A percentile compares a stretch with the other conserved stretches of the same genome.
phyloP scores from a whole-genome alignment of 2,329 filamentous ascomycete genomes.

The Penicillium oxalicum region DNA sequence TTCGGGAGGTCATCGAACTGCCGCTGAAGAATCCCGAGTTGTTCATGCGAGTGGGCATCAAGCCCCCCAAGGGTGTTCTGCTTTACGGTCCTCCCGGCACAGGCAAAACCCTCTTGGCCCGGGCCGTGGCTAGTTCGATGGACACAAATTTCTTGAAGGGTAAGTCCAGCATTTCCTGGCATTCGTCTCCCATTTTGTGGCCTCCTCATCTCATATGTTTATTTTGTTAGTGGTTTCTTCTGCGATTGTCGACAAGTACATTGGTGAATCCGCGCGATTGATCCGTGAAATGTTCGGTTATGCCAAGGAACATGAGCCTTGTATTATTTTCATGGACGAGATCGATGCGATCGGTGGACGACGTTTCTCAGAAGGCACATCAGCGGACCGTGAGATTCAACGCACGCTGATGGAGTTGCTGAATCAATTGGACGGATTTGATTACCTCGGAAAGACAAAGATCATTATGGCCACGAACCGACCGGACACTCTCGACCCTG shows the following conservation, averaged over 20 bases:
- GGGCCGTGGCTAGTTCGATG: conserved; percentile 90
- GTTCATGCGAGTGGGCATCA: conserved; percentile 94
- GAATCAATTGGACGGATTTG: conserved; percentile 97
- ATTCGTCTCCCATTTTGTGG: background rate
- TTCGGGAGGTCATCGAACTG: conserved; percentile 95
- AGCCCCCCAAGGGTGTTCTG: conserved; percentile 94
- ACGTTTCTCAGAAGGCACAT: conserved; percentile 94
- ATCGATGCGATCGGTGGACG: conserved; percentile 97
- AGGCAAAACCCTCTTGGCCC: conserved; percentile 88
- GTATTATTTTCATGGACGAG: conserved; percentile 99
- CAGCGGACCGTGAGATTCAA: conserved; percentile 96
- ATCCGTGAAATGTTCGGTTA: conserved; percentile 99
- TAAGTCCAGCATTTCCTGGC: conserved; percentile 37
- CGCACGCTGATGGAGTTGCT: conserved; percentile 97
- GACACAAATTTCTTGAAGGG: conserved; percentile 99
- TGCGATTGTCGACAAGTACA: conserved; percentile 99
- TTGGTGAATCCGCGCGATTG: conserved; percentile 91
- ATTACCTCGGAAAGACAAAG: conserved; percentile 98
- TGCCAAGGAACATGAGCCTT: conserved; percentile 97
- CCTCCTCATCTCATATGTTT: conserved; percentile 4
- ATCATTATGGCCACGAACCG: conserved; percentile 99
- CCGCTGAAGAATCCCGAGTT: conserved; percentile 98
- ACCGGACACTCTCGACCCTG: conserved; percentile 91
- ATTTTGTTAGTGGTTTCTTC: conserved; percentile 75
- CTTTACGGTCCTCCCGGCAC: conserved; percentile 95